Percentiles rank a stretch among this genome's conserved stretches.
These are phyloP conservation scores for Mallotus nudiflorus DNA, from an alignment of 345 rosid genomes.

Conservation along the genomic window DNA sequence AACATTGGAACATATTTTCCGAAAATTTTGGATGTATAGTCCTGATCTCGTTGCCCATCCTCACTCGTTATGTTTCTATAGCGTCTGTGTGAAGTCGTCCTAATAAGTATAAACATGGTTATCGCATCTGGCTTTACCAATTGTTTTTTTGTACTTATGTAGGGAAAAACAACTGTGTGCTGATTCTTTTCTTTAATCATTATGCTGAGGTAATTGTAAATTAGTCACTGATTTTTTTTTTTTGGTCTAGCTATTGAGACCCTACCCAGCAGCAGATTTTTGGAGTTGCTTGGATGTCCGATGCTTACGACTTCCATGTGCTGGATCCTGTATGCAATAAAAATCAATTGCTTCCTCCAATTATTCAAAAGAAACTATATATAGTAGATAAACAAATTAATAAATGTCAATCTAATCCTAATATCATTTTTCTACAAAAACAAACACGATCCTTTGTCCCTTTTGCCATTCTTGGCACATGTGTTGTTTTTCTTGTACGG, in stretches of 20 bases:
- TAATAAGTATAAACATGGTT: too few relatives aligned
- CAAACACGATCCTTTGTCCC: neutral
- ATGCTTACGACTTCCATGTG: too few relatives aligned
- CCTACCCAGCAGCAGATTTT: neutral
- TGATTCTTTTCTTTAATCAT: neutral
- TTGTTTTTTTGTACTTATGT: too few relatives aligned
- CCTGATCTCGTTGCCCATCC: too few relatives aligned
- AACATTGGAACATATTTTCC: neutral
- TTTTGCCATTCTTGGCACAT: neutral
- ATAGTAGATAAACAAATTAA: neutral
- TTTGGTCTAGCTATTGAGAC: neutral
- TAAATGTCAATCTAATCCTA: neutral
- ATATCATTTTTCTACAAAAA: neutral
- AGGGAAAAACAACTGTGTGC: too few relatives aligned
- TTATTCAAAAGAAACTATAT: neutral
- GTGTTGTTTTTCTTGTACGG: neutral
- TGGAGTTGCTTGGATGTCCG: too few relatives aligned
- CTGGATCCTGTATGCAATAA: constrained; percentile 2
- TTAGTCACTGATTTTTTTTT: too few relatives aligned
- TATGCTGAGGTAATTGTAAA: neutral
- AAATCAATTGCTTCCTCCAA: constrained; percentile 3
- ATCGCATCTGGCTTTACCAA: too few relatives aligned
- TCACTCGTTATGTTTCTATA: too few relatives aligned
- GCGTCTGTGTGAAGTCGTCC: too few relatives aligned
- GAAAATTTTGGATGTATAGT: too few relatives aligned